Evolutionary conservation across 768 basidiomycete species (phyloP).

Genomic region (Pulveroboletus ravenelii): DNA sequence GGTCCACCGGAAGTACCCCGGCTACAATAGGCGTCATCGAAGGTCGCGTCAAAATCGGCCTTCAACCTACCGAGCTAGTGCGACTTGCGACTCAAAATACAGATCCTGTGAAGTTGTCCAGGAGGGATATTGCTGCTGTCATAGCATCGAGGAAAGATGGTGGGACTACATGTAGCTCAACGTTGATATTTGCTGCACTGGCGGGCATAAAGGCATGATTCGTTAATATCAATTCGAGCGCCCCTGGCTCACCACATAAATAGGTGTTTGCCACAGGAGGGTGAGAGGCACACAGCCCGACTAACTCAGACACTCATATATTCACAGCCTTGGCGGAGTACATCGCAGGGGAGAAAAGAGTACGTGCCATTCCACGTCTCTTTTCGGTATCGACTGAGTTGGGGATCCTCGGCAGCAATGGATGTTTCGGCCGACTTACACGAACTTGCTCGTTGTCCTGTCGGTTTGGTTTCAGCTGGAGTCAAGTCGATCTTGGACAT

Average conservation of each 20-base stretch:
- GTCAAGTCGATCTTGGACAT: slow-evolving; percentile 96
- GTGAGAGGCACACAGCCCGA: slow-evolving; percentile 38
- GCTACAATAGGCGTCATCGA: slow-evolving; percentile 85
- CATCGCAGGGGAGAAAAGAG: slow-evolving; percentile 72
- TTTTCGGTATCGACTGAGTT: slow-evolving; percentile 1
- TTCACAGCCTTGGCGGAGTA: slow-evolving; percentile 70
- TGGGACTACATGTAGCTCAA: slow-evolving; percentile 76
- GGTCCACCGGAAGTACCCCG: slow-evolving; percentile 73
- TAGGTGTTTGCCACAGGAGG: slow-evolving; percentile 93
- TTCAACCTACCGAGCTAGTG: slow-evolving; percentile 60
- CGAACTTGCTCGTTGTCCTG: slow-evolving; percentile 83
- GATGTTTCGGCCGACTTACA: slow-evolving; percentile 93
- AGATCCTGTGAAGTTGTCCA: slow-evolving; percentile 62
- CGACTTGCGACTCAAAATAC: slow-evolving; percentile 52
- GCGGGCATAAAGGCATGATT: slow-evolving; percentile 76
- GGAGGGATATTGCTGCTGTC: slow-evolving; percentile 77
- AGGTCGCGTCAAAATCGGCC: slow-evolving; percentile 84
- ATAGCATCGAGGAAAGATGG: slow-evolving; percentile 66
- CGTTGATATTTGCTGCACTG: slow-evolving; percentile 67
- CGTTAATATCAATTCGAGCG: not conserved
- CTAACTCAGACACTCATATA: slow-evolving; percentile 2
- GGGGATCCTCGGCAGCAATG: slow-evolving; percentile 56
- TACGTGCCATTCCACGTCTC: slow-evolving; percentile 23
- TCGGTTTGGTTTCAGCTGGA: slow-evolving; percentile 89
- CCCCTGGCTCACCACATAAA: slow-evolving; percentile 6